A percentile compares a stretch with the other conserved stretches of the same genome.
Evolutionary conservation across 1,284 basidiomycete genomes (phyloP).

Genomic region (Meira miltonrushii): DNA sequence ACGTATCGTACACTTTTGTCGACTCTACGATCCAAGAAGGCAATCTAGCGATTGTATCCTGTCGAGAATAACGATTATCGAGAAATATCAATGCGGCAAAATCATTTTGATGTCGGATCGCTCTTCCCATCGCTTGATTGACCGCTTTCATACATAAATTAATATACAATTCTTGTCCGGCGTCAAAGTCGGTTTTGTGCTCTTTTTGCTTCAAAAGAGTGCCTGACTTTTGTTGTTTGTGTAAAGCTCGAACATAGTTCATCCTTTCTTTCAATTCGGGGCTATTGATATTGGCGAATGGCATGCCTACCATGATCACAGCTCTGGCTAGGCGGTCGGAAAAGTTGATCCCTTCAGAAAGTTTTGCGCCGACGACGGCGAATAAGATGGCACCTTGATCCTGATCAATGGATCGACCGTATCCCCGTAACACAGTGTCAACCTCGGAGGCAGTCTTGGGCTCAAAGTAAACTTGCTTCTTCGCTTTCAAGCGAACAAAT

Average conservation of each 20-base stretch:
- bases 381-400: slow-evolving; percentile 56
- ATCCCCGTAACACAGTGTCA: slow-evolving; percentile 71
- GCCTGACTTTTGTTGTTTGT: slow-evolving; percentile 1
- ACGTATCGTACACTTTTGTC: background rate
- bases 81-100: slow-evolving; percentile 47
- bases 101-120: slow-evolving; percentile 47
- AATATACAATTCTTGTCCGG: slow-evolving; percentile 42
- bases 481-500: slow-evolving; percentile 62
- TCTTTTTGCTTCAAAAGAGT: background rate
- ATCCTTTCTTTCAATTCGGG: slow-evolving; percentile 85
- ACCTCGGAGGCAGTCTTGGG: slow-evolving; percentile 73
- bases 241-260: slow-evolving; percentile 53
- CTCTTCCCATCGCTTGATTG: slow-evolving; percentile 89
- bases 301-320: slow-evolving; percentile 80
- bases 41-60: slow-evolving; percentile 34
- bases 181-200: slow-evolving; percentile 1
- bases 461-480: slow-evolving; percentile 87
- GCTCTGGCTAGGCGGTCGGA: slow-evolving; percentile 73
- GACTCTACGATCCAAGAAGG: slow-evolving; percentile 23
- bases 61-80: slow-evolving; percentile 37
- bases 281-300: slow-evolving; percentile 86
- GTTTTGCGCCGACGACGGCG: slow-evolving; percentile 91
- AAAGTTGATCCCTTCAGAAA: slow-evolving; percentile 96
- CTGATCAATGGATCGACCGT: slow-evolving; percentile 62
- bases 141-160: slow-evolving; percentile 80